These are phyloP conservation scores for Hypoxylon crocopeplum DNA, from an alignment of 495 filamentous ascomycete genomes.

Conservation along the genomic window DNA sequence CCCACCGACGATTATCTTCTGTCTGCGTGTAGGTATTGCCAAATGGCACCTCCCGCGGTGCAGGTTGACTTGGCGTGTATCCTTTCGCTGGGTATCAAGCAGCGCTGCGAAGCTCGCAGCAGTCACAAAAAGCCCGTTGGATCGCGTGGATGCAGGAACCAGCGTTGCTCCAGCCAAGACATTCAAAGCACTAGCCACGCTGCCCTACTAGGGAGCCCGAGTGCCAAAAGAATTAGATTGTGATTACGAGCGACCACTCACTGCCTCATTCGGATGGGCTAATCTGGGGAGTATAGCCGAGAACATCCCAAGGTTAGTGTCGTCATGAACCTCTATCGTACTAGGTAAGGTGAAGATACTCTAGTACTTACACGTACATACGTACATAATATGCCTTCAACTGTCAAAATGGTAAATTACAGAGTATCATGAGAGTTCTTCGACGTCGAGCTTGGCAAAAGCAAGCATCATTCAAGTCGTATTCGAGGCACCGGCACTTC, in stretches of 20 bases:
- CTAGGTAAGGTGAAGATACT: no score
- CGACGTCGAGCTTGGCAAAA: background rate
- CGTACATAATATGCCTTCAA: no score
- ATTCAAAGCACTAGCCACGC: constrained; percentile 23
- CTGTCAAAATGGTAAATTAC: background rate
- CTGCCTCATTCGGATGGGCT: constrained; percentile 27
- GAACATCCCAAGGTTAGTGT: constrained; percentile 16
- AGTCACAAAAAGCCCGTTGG: constrained; percentile 25
- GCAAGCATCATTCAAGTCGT: background rate
- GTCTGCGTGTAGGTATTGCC: constrained; percentile 12
- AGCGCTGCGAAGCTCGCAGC: constrained; percentile 17
- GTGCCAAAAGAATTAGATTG: constrained; percentile 26
- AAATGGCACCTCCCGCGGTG: constrained; percentile 17
- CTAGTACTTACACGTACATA: no score
- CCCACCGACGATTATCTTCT: constrained; percentile 2
- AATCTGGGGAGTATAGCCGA: constrained; percentile 38
- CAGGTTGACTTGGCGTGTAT: constrained; percentile 8
- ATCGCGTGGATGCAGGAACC: constrained; percentile 15
- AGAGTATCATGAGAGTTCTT: background rate
- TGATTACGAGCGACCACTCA: constrained; percentile 33
- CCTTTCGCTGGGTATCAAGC: constrained; percentile 2
- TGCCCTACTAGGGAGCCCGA: constrained; percentile 1
- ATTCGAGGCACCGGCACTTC: background rate
- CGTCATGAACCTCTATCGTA: constrained; percentile 6
- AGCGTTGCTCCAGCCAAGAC: constrained; percentile 18